Evolutionary conservation across 1,284 basidiomycete genomes (phyloP).

Genomic region (Gymnopus androsaceus): DNA sequence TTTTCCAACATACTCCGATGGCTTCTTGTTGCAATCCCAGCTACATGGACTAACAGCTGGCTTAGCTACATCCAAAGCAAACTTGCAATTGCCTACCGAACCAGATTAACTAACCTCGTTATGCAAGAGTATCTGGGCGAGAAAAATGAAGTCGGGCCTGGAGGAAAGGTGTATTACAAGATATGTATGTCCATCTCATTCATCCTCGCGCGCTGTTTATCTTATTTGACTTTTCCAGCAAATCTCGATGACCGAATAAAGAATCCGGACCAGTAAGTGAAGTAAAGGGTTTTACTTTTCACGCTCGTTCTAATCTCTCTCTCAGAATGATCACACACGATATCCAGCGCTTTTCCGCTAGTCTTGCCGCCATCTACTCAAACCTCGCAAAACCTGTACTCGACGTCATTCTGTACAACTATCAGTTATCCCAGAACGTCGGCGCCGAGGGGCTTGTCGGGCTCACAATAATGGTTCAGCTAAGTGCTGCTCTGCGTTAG

Average conservation of each 20-base stretch:
- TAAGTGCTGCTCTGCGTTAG: slow-evolving; percentile 77
- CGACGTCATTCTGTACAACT: slow-evolving; percentile 95
- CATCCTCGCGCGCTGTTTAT: slow-evolving; percentile 36
- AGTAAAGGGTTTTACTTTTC: background rate
- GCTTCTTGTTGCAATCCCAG: slow-evolving; percentile 92
- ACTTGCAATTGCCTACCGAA: slow-evolving; percentile 89
- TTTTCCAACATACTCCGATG: slow-evolving; percentile 86
- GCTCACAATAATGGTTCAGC: slow-evolving; percentile 84
- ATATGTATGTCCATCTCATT: slow-evolving; percentile 56
- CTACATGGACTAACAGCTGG: slow-evolving; percentile 97
- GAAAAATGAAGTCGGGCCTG: slow-evolving; percentile 57
- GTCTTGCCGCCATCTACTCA: slow-evolving; percentile 92
- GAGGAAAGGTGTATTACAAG: slow-evolving; percentile 89
- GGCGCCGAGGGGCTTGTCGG: slow-evolving; percentile 91
- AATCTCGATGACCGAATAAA: slow-evolving; percentile 94
- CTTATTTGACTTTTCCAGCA: slow-evolving; percentile 77
- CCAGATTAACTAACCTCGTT: slow-evolving; percentile 82
- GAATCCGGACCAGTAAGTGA: slow-evolving; percentile 89
- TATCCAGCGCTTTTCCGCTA: slow-evolving; percentile 89
- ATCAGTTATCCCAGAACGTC: slow-evolving; percentile 91
- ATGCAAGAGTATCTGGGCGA: slow-evolving; percentile 86
- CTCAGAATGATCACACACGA: slow-evolving; percentile 91
- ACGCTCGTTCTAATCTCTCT: slow-evolving; percentile 12
- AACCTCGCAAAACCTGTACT: slow-evolving; percentile 93
- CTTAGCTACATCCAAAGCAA: slow-evolving; percentile 93